phyloP scores from a whole-genome alignment of 1,284 basidiomycete genomes.

The Garcileccinum viscosum region DNA sequence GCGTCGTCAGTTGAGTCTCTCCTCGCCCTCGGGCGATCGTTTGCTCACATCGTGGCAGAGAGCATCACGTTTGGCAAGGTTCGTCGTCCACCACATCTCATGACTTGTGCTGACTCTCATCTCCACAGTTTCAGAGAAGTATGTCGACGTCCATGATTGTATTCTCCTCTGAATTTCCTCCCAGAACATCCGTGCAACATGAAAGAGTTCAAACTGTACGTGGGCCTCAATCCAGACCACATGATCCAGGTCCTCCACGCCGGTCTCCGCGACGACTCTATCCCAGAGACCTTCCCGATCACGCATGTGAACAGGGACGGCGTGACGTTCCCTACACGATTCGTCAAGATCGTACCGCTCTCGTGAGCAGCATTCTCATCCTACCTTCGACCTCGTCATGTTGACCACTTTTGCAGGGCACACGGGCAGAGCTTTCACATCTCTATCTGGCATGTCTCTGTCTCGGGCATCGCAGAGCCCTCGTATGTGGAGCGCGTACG shows the following conservation, averaged over 20 bases:
- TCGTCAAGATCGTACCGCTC: conserved; percentile 74
- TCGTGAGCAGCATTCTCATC: conserved; percentile 53
- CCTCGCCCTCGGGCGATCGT: neutral
- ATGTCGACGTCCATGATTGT: conserved; percentile 25
- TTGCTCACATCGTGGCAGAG: conserved; percentile 46
- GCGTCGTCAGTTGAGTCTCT: conserved; percentile 68
- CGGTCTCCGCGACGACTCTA: conserved; percentile 66
- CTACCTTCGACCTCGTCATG: conserved; percentile 6
- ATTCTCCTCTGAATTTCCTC: neutral
- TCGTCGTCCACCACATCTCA: conserved; percentile 23
- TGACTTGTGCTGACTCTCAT: conserved; percentile 7
- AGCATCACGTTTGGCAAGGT: conserved; percentile 83
- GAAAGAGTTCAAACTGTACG: conserved; percentile 77
- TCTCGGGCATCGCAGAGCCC: conserved; percentile 64
- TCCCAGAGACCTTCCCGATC: conserved; percentile 68
- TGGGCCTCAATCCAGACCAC: conserved; percentile 66
- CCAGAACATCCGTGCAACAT: conserved; percentile 81
- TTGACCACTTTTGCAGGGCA: conserved; percentile 48
- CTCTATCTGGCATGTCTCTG: conserved; percentile 75
- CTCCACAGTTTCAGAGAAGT: conserved; percentile 63
- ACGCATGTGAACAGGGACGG: conserved; percentile 60
- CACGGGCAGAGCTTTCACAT: conserved; percentile 75
- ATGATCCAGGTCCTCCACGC: conserved; percentile 69
- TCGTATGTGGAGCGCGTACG: conserved; percentile 60
- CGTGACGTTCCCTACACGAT: conserved; percentile 66